Evolutionary conservation across 2,329 filamentous ascomycete species (phyloP).

Genomic region (Penicillium sp.): DNA sequence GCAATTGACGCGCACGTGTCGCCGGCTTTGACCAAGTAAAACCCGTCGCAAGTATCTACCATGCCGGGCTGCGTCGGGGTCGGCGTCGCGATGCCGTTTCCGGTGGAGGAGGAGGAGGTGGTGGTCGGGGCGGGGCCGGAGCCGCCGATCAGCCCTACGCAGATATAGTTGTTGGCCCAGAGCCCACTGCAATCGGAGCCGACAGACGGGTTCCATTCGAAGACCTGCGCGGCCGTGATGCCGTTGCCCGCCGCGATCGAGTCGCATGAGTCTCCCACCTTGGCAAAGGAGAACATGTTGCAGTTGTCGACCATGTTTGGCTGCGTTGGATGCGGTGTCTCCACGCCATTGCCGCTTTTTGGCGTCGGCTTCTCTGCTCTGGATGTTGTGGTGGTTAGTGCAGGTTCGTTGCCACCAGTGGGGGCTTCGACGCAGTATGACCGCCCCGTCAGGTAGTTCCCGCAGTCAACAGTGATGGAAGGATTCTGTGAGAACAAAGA

Average conservation of each 20-base stretch:
- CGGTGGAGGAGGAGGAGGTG: no score
- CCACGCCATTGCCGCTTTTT: background rate
- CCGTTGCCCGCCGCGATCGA: background rate
- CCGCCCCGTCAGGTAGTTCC: no score
- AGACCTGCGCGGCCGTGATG: background rate
- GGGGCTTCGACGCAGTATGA: no score
- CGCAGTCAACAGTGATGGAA: no score
- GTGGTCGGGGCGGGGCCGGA: no score
- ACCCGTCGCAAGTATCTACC: no score
- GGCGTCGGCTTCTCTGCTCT: no score
- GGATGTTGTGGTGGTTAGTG: background rate
- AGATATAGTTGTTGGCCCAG: background rate
- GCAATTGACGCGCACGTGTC: no score
- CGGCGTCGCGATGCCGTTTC: background rate
- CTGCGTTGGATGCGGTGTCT: background rate
- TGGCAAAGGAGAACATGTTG: background rate
- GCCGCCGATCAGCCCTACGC: no score
- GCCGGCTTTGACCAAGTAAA: no score
- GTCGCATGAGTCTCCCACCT: background rate
- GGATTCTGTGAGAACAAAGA: no score
- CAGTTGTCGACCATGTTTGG: background rate
- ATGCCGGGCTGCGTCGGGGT: background rate
- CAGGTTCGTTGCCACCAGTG: no score
- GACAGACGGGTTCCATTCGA: background rate
- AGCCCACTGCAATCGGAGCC: background rate